Conservation (phyloP, 2,329 filamentous ascomycete species). For the Neobulgaria alba region DNA sequence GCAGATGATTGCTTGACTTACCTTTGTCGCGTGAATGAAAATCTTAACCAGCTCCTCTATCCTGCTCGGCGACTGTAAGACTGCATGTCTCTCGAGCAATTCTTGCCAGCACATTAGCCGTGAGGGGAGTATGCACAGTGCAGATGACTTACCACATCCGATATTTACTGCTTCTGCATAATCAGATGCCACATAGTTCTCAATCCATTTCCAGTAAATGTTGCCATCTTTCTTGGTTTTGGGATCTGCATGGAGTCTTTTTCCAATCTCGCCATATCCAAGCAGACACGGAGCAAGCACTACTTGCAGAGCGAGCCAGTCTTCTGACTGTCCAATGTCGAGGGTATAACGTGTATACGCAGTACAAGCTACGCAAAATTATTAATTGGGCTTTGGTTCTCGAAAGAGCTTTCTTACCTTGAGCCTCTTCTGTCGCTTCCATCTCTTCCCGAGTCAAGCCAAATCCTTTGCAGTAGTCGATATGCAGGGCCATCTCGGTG, state of each 20-base stretch:
- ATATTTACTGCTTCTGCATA: slow-evolving; percentile 64
- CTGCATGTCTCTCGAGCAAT: slow-evolving; percentile 67
- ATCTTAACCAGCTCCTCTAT: slow-evolving; percentile 78
- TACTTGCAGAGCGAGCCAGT: slow-evolving; percentile 81
- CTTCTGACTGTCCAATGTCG: slow-evolving; percentile 78
- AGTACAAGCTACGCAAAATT: slow-evolving; percentile 48
- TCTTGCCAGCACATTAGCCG: slow-evolving; percentile 32
- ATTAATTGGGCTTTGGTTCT: slow-evolving; percentile 6
- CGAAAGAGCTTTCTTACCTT: slow-evolving; percentile 52
- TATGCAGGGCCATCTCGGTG: slow-evolving; percentile 71
- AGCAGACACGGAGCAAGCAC: slow-evolving; percentile 79
- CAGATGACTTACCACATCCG: slow-evolving; percentile 50
- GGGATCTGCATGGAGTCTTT: slow-evolving; percentile 55
- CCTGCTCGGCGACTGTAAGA: slow-evolving; percentile 62
- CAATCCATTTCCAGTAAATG: slow-evolving; percentile 82
- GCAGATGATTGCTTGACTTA: slow-evolving; percentile 35
- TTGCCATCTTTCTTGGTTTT: slow-evolving; percentile 57
- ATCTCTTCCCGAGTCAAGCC: slow-evolving; percentile 69
- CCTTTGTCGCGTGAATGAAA: slow-evolving; percentile 81
- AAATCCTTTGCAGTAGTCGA: slow-evolving; percentile 74
- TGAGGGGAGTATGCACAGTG: background rate
- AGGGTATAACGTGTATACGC: slow-evolving; percentile 79
- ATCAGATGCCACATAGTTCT: slow-evolving; percentile 77
- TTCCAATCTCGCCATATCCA: slow-evolving; percentile 78
- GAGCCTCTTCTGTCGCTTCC: slow-evolving; percentile 62